Base-by-base conservation (phyloP, 331 rosid genomes). In the Malus hybrid region DNA sequence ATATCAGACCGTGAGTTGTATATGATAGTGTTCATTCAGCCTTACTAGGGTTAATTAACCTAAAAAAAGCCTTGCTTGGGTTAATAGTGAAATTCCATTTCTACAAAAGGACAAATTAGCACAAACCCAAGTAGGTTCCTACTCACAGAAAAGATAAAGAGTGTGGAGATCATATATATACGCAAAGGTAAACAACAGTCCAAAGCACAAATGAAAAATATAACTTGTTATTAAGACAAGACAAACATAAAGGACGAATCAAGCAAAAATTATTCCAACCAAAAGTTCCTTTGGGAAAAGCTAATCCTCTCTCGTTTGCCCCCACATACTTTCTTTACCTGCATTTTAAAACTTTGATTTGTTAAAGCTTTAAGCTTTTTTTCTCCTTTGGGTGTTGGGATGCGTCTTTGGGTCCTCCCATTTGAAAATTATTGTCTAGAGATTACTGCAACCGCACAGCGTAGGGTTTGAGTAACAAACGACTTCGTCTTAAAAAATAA, bases 221-320 rank as follows among this genome's bases (percentile, higher is more conserved):
- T 44, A 73, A 16, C 46, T 29, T 77, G 44, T 52, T 34, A 50
- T 18, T 60, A 24, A 76, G 59, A 67, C 20, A 79, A 82, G 91
- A 90, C 90, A 85, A 82, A 86, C 80, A 54, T 62, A 85, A 81
- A 80, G 83, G 61, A 86, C 81, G 89, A 86, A 85, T 81, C 83
- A 81, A 82, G 82, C 71, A 71, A 84, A 76, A 84, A 83, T 81
- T 81, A 88, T 87, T 82, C 90, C 86, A 71, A 78, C 82, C 56
- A 82, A 85, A 79, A 77, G 86, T 74, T 65, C 74, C 85, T 80
- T 86, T 92, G 77, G 24, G 66, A 80, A 89, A 85, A 42, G 69
- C 76, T 67, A 5, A 19, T 34, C 33, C 29, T 33, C 52, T 19
- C 65, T 74, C 50, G 80, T 42, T 80, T 74, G 74, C 80, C 76